Conservation (phyloP, 768 basidiomycete species). For the Kwoniella sp. region DNA sequence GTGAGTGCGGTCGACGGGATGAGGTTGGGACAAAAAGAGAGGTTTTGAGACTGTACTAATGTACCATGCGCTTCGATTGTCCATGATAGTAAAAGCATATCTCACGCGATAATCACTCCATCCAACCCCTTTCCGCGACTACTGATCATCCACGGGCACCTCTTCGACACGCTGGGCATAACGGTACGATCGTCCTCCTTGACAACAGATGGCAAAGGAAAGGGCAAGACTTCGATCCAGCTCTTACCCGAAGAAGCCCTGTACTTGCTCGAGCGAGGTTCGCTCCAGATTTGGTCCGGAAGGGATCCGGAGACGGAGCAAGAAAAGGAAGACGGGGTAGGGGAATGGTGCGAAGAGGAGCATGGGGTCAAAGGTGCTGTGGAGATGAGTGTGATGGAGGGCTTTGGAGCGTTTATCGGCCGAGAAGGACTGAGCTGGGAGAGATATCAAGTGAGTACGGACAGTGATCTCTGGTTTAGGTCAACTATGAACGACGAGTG, state of each 20-base stretch:
- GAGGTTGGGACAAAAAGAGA: no score
- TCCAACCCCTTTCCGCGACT: slow-evolving; percentile 44
- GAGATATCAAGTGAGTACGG: slow-evolving; percentile 73
- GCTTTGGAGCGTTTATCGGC: slow-evolving; percentile 81
- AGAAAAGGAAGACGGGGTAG: slow-evolving; percentile 55
- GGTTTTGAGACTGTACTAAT: slow-evolving; percentile 55
- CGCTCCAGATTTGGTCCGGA: slow-evolving; percentile 62
- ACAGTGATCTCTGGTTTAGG: neutral
- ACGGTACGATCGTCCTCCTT: slow-evolving; percentile 63
- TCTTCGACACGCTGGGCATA: slow-evolving; percentile 79
- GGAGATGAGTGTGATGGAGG: slow-evolving; percentile 86
- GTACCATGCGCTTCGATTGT: neutral
- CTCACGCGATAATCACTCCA: slow-evolving; percentile 50
- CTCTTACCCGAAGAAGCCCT: slow-evolving; percentile 93
- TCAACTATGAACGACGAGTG: no score
- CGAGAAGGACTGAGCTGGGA: slow-evolving; percentile 76
- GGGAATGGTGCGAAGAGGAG: slow-evolving; percentile 56
- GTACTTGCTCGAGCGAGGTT: slow-evolving; percentile 88
- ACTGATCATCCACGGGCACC: slow-evolving; percentile 68
- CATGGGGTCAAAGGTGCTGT: slow-evolving; percentile 41
- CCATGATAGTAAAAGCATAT: slow-evolving; percentile 53
- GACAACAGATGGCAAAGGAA: slow-evolving; percentile 15
- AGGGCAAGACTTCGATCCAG: slow-evolving; percentile 68
- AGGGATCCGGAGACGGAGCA: slow-evolving; percentile 31
- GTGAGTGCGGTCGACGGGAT: slow-evolving; percentile 61